Evolutionary conservation across 2,329 filamentous ascomycete genomes (phyloP).

Genomic region (Xylaria polymorpha): DNA sequence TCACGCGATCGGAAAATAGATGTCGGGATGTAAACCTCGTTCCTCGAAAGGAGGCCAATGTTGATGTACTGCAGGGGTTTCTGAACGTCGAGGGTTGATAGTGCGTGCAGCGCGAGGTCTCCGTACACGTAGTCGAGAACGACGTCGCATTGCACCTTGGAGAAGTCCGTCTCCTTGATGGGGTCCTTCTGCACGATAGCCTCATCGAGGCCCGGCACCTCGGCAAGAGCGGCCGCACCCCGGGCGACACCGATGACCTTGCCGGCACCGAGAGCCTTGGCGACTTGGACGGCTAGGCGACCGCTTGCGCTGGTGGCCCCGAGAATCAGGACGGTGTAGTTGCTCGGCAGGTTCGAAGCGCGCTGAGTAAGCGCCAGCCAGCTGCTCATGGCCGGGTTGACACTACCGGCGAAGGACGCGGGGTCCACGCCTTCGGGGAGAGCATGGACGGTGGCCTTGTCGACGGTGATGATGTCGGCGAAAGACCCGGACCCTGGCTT

Average conservation of each 20-base stretch:
- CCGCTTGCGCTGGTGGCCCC: conserved; percentile 66
- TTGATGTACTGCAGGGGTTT: conserved; percentile 65
- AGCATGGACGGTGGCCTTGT: conserved; percentile 50
- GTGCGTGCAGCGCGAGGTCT: conserved; percentile 54
- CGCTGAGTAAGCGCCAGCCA: conserved; percentile 68
- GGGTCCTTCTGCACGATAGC: conserved; percentile 57
- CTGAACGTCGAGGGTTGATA: conserved; percentile 55
- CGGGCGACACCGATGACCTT: conserved; percentile 64
- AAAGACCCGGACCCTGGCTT: conserved; percentile 56
- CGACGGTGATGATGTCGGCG: conserved; percentile 61
- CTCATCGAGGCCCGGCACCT: conserved; percentile 58
- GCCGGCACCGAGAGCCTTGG: conserved; percentile 61
- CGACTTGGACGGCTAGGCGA: conserved; percentile 60
- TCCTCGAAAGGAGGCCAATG: conserved; percentile 59
- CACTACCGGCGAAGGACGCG: conserved; percentile 59
- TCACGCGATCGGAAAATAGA: conserved; percentile 61
- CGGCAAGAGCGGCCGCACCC: conserved; percentile 56
- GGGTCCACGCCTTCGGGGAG: conserved; percentile 60
- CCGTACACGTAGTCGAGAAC: conserved; percentile 70
- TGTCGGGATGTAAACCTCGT: conserved; percentile 54
- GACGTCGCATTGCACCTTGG: conserved; percentile 60
- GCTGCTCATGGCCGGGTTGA: conserved; percentile 66
- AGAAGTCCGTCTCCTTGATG: conserved; percentile 59
- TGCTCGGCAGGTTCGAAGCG: conserved; percentile 52
- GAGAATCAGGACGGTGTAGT: conserved; percentile 63